phyloP scores from a whole-genome alignment of 345 rosid genomes.

The Aquilaria sinensis region DNA sequence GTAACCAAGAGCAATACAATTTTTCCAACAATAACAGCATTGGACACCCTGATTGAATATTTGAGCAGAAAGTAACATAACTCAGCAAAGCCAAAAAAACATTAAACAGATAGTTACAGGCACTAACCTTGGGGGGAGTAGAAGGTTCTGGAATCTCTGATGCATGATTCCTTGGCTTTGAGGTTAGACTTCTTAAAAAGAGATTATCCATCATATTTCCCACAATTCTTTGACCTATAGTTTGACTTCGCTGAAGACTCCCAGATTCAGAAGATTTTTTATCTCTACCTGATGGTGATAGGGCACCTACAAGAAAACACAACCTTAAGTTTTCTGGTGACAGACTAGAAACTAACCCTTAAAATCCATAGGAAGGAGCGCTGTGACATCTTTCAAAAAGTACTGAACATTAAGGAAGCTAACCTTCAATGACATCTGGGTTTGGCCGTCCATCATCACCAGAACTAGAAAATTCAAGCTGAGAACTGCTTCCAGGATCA shows the following conservation, averaged over 20 bases:
- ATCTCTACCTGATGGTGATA: constrained; percentile 76
- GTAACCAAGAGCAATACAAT: too few relatives aligned
- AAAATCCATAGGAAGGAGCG: too few relatives aligned
- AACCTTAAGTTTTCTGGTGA: not conserved
- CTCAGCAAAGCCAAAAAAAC: too few relatives aligned
- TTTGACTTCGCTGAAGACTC: constrained; percentile 62
- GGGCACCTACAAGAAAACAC: constrained; percentile 45
- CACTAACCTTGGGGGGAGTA: constrained; percentile 67
- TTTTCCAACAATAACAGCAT: too few relatives aligned
- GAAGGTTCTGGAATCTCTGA: constrained; percentile 64
- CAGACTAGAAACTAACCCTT: too few relatives aligned
- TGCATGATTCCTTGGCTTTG: constrained; percentile 53
- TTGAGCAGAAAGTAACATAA: not conserved
- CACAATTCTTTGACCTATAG: constrained; percentile 76
- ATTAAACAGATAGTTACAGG: not conserved
- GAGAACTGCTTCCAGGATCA: constrained; percentile 28
- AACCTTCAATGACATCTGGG: too few relatives aligned
- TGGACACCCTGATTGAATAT: too few relatives aligned
- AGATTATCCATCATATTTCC: constrained; percentile 87
- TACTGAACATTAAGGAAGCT: too few relatives aligned
- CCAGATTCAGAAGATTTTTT: constrained; percentile 53
- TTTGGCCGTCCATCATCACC: constrained; percentile 18
- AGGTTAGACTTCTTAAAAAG: constrained; percentile 71
- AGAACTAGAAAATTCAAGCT: constrained; percentile 28
- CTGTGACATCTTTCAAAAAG: too few relatives aligned